A percentile compares a stretch with the other conserved stretches of the same genome.
These are phyloP conservation scores for Chionographis japonica DNA, from an alignment of 106 monocot genomes.

Conservation along the genomic window DNA sequence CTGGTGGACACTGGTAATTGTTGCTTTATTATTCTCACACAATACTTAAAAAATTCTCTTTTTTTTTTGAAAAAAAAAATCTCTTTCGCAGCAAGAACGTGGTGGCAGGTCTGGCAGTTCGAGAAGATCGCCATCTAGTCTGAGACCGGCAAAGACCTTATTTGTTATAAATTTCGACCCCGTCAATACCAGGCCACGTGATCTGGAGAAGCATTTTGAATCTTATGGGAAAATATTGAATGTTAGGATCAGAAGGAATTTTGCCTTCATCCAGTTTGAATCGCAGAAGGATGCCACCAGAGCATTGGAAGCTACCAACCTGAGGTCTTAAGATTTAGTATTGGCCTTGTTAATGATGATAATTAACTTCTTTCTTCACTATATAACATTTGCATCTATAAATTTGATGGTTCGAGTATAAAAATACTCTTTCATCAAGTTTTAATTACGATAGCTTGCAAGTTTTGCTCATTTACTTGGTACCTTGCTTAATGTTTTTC, in stretches of 20 bases:
- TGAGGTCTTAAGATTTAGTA: conserved; percentile 12
- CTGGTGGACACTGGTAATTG: too few species aligned
- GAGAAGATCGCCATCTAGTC: conserved; percentile 19
- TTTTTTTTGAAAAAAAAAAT: too few species aligned
- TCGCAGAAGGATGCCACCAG: conserved; percentile 40
- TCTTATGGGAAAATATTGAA: conserved; percentile 44
- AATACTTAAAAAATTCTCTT: too few species aligned
- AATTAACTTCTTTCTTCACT: too few species aligned
- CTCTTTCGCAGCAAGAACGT: conserved; percentile 29
- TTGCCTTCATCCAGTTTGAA: conserved; percentile 36
- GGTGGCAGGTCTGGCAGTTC: conserved; percentile 30
- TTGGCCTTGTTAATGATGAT: too few species aligned
- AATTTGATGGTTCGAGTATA: too few species aligned
- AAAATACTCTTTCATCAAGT: too few species aligned
- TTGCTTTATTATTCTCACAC: too few species aligned
- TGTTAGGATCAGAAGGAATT: conserved; percentile 46
- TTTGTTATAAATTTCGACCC: conserved; percentile 54
- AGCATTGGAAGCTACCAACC: conserved; percentile 42
- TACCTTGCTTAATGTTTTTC: too few species aligned
- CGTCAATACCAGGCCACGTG: conserved; percentile 34
- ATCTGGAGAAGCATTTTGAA: conserved; percentile 49
- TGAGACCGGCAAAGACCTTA: conserved; percentile 40
- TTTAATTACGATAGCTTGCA: too few species aligned
- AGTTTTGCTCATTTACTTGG: too few species aligned
- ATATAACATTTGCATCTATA: too few species aligned